Conservation (phyloP, 768 basidiomycete genomes). For the Antrodiella citrinella region DNA sequence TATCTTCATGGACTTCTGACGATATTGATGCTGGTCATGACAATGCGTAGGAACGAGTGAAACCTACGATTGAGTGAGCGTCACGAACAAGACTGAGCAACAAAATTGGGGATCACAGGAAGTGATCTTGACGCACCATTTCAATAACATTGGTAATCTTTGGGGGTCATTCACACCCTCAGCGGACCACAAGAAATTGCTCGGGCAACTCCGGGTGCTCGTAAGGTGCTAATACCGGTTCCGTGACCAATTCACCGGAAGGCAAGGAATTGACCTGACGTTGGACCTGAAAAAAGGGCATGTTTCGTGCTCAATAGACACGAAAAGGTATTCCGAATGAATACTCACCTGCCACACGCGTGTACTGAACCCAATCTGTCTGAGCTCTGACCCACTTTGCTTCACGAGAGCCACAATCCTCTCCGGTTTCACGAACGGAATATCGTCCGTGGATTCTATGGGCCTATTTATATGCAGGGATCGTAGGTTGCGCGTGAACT, state of each 20-base stretch:
- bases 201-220: slow-evolving; percentile 66
- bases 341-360: slow-evolving; percentile 59
- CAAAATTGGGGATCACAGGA: no score
- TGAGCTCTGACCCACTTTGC: slow-evolving; percentile 42
- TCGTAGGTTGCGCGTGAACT: slow-evolving; percentile 38
- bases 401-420: slow-evolving; percentile 33
- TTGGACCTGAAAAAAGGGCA: slow-evolving; percentile 36
- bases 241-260: slow-evolving; percentile 29
- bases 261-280: slow-evolving; percentile 29
- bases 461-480: slow-evolving; percentile 56
- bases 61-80: no score
- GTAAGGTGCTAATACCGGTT: slow-evolving; percentile 39
- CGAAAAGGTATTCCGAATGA: neutral
- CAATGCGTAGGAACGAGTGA: no score
- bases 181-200: slow-evolving; percentile 62
- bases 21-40: no score
- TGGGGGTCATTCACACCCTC: no score
- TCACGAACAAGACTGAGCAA: no score
- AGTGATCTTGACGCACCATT: no score
- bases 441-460: slow-evolving; percentile 12
- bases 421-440: slow-evolving; percentile 11
- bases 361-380: slow-evolving; percentile 61
- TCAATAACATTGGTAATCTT: no score
- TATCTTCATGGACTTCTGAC: no score
- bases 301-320: neutral